Conservation (phyloP, 176 grass and related monocot species). For the Alopecurus myosuroides region DNA sequence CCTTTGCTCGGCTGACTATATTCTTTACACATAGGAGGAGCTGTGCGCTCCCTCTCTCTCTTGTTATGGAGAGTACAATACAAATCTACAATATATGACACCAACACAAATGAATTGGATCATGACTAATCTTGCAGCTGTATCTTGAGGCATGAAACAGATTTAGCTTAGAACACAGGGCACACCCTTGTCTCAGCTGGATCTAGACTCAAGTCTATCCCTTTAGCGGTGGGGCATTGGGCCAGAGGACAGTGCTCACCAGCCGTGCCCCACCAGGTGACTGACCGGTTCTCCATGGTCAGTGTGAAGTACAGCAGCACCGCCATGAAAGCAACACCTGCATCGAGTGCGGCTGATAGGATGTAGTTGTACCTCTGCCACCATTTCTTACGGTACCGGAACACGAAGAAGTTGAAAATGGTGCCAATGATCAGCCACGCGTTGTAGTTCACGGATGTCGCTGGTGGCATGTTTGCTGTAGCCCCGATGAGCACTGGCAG, state of each 20-base stretch:
- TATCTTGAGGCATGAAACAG: not conserved
- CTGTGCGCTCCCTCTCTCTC: not conserved
- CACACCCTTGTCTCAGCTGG: not conserved
- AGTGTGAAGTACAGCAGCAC: slow-evolving; percentile 69
- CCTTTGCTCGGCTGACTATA: not conserved
- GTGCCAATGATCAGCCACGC: slow-evolving; percentile 59
- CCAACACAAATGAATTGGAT: not conserved
- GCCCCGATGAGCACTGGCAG: slow-evolving; percentile 79
- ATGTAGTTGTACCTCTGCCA: slow-evolving; percentile 89
- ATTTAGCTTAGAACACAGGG: slow-evolving; percentile 42
- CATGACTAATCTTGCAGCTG: not conserved
- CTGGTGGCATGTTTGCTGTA: slow-evolving; percentile 60
- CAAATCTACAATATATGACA: not conserved
- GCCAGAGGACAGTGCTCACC: slow-evolving; percentile 77
- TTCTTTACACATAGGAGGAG: slow-evolving; percentile 1
- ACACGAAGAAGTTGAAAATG: slow-evolving; percentile 83
- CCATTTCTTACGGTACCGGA: slow-evolving; percentile 68
- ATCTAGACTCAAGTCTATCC: slow-evolving; percentile 27
- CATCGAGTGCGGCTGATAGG: slow-evolving; percentile 63
- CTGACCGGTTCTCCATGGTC: slow-evolving; percentile 41
- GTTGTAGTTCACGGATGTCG: slow-evolving; percentile 67
- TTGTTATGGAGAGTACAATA: not conserved
- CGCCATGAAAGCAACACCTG: slow-evolving; percentile 77
- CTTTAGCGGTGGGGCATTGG: slow-evolving; percentile 54
- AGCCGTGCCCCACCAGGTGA: slow-evolving; percentile 60